These are phyloP conservation scores for Trapa bicornis DNA, from an alignment of 345 rosid genomes.

Conservation along the genomic window DNA sequence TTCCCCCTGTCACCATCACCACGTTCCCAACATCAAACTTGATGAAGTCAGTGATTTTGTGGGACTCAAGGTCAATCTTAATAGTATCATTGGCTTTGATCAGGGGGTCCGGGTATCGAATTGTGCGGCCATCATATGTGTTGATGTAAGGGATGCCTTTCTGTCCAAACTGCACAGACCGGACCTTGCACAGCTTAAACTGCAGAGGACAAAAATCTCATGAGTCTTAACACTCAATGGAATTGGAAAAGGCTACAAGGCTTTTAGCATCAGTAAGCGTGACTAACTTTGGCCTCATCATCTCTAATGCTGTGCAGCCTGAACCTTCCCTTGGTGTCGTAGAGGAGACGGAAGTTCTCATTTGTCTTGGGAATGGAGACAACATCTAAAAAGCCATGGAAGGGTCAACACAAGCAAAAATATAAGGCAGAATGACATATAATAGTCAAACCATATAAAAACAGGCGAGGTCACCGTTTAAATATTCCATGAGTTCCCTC, in stretches of 20 bases:
- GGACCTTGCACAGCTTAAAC: constrained; percentile 17
- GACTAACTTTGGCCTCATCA: constrained; percentile 14
- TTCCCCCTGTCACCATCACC: constrained; percentile 18
- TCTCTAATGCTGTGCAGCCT: constrained; percentile 14
- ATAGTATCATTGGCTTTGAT: constrained; percentile 16
- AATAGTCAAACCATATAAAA: no score
- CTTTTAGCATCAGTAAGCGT: background rate
- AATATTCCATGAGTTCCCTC: no score
- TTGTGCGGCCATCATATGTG: constrained; percentile 18
- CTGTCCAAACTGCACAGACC: constrained; percentile 11
- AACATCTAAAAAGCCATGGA: constrained; percentile 6
- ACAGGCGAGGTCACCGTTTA: no score
- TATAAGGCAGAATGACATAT: background rate
- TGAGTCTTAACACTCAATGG: background rate
- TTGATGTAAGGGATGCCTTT: constrained; percentile 17
- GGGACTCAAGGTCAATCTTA: constrained; percentile 13
- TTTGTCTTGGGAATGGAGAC: constrained; percentile 17
- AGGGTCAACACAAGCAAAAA: background rate
- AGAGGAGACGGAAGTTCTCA: constrained; percentile 11
- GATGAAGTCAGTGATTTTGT: constrained; percentile 16
- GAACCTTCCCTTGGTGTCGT: constrained; percentile 11
- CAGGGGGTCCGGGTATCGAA: constrained; percentile 6
- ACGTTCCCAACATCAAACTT: constrained; percentile 18
- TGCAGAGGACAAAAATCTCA: background rate
- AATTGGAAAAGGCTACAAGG: background rate